These are phyloP conservation scores for Lophiotrema nucula DNA, from an alignment of 495 filamentous ascomycete genomes.

Conservation along the genomic window DNA sequence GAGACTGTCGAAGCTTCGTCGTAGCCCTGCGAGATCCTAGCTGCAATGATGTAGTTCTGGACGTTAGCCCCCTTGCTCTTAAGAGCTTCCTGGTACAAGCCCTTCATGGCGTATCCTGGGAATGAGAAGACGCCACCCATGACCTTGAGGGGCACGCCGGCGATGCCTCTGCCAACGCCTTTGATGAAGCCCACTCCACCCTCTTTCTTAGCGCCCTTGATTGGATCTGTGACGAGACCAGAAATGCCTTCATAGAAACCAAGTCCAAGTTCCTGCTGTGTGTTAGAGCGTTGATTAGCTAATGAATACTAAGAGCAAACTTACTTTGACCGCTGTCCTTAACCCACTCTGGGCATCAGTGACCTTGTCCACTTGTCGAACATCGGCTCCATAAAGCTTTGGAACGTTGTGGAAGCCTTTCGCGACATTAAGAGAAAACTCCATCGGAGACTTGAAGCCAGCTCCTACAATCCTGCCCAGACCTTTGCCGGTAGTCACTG, in stretches of 20 bases:
- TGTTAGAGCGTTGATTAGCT: neutral
- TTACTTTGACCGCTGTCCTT: slow-evolving; percentile 45
- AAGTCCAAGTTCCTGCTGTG: slow-evolving; percentile 33
- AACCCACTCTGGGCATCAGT: slow-evolving; percentile 67
- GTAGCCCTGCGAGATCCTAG: slow-evolving; percentile 69
- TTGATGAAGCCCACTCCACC: slow-evolving; percentile 41
- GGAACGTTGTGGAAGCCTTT: slow-evolving; percentile 86
- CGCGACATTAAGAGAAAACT: slow-evolving; percentile 72
- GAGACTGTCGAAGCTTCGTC: slow-evolving; percentile 55
- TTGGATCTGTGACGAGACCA: slow-evolving; percentile 42
- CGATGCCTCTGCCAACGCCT: slow-evolving; percentile 44
- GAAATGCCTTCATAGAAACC: slow-evolving; percentile 41
- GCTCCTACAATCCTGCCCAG: slow-evolving; percentile 66
- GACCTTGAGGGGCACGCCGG: slow-evolving; percentile 32
- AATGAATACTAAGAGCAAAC: neutral
- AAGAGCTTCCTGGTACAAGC: slow-evolving; percentile 70
- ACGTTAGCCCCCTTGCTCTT: slow-evolving; percentile 61
- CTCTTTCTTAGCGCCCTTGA: slow-evolving; percentile 41
- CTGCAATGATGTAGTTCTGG: slow-evolving; percentile 68
- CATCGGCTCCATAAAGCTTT: slow-evolving; percentile 72
- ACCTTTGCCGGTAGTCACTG: slow-evolving; percentile 60
- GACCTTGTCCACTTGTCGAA: slow-evolving; percentile 67
- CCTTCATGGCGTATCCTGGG: slow-evolving; percentile 44
- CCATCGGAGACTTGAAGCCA: slow-evolving; percentile 73
- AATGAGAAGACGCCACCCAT: slow-evolving; percentile 34